phyloP scores from a whole-genome alignment of 345 rosid genomes.

The Citrus mangshanensis region DNA sequence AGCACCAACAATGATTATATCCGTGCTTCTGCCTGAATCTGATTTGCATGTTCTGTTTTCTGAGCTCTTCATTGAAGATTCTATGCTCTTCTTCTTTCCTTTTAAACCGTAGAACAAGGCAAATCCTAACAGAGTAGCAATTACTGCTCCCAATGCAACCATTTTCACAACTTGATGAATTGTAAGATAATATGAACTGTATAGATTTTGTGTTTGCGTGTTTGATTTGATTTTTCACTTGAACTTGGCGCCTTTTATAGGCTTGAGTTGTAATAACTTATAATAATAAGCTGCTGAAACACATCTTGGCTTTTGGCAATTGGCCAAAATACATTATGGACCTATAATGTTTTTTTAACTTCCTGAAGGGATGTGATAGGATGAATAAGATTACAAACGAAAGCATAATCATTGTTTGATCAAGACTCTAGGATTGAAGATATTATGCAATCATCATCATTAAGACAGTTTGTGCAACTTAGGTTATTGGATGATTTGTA shows the following conservation, averaged over 20 bases:
- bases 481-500: not conserved
- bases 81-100: constrained; percentile 1
- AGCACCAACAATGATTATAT: constrained; percentile 8
- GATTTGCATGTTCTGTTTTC: not conserved
- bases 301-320: not conserved
- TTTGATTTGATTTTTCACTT: not conserved
- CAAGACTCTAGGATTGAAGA: not conserved
- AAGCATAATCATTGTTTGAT: not conserved
- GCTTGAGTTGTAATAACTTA: not conserved
- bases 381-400: not conserved
- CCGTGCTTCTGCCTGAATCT: not conserved
- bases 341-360: not conserved
- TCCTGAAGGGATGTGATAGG: not conserved
- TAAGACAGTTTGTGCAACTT: not conserved
- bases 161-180: not conserved
- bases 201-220: not conserved
- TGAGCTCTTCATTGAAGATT: not conserved
- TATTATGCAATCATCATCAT: not conserved
- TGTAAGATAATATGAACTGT: not conserved
- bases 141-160: not conserved
- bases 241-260: constrained; percentile 1
- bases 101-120: not conserved
- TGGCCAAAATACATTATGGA: not conserved
- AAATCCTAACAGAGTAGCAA: constrained; percentile 3
- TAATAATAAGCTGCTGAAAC: not conserved